Conservation (phyloP, 768 basidiomycete species). For the Leccinum disarticulatum region DNA sequence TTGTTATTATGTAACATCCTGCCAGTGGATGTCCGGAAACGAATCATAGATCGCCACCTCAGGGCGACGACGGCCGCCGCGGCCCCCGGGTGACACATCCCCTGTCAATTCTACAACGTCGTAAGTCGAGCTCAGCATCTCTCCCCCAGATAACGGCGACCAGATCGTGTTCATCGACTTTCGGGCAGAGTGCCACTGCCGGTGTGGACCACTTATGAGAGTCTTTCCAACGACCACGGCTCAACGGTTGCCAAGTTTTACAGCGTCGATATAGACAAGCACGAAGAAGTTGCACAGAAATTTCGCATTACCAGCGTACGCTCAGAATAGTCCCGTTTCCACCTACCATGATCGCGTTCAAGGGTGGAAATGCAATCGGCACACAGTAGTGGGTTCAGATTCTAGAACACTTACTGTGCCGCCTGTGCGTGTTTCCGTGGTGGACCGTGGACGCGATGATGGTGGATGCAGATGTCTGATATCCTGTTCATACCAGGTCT, state of each 20-base stretch:
- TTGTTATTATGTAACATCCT: too few relatives aligned
- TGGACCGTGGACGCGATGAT: too few relatives aligned
- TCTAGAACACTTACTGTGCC: background rate
- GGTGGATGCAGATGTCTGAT: background rate
- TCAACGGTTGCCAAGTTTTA: conserved; percentile 3
- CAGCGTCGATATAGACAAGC: conserved; percentile 36
- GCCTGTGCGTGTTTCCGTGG: too few relatives aligned
- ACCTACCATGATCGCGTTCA: background rate
- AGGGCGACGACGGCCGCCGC: background rate
- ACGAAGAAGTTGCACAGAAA: conserved; percentile 6
- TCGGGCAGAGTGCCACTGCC: conserved; percentile 8
- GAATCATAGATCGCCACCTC: too few relatives aligned
- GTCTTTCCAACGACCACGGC: conserved; percentile 1
- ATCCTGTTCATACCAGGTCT: too few relatives aligned
- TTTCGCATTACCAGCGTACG: conserved; percentile 5
- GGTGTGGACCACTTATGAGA: background rate
- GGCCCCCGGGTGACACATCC: background rate
- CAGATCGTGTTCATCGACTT: conserved; percentile 8
- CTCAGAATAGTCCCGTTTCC: background rate
- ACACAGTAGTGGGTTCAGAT: conserved; percentile 4
- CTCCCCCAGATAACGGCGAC: background rate
- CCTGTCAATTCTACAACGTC: background rate
- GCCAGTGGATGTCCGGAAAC: too few relatives aligned
- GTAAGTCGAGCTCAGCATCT: background rate
- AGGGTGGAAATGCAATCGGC: background rate